phyloP scores from a whole-genome alignment of 345 rosid genomes.

The Populus pruinosa region DNA sequence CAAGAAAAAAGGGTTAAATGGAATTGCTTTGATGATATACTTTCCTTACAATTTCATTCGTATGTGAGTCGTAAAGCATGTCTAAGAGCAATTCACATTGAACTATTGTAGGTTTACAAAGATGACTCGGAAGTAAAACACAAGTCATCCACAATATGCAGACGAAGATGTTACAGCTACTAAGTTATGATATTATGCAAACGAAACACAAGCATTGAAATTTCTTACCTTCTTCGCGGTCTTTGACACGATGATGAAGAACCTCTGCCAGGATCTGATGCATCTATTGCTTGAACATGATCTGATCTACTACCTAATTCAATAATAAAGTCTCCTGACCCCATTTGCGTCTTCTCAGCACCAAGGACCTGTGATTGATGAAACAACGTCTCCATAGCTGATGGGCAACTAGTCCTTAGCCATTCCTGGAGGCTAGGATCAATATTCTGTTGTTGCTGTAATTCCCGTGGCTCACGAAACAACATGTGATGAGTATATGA shows the following conservation, averaged over 20 bases:
- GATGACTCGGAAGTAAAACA: not conserved
- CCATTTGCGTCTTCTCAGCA: constrained; percentile 2
- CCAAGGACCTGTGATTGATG: not conserved
- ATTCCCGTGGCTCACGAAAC: not conserved
- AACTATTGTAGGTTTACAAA: not conserved
- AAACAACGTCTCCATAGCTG: constrained; percentile 16
- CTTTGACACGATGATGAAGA: constrained; percentile 35
- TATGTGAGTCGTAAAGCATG: not conserved
- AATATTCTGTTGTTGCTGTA: constrained; percentile 23
- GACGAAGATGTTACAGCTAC: not conserved
- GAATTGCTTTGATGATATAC: not conserved
- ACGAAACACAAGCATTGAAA: not conserved
- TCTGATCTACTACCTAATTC: constrained; percentile 2
- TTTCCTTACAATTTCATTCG: not conserved
- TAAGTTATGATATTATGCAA: not conserved
- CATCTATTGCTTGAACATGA: constrained; percentile 7
- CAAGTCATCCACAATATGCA: not conserved
- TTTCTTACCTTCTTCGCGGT: constrained; percentile 40
- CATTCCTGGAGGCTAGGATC: constrained; percentile 32
- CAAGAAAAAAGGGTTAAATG: not conserved
- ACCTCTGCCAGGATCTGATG: constrained; percentile 13
- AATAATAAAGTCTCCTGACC: not conserved
- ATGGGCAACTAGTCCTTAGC: constrained; percentile 23
- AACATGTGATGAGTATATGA: not conserved
- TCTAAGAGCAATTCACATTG: not conserved